Base-by-base conservation (phyloP, 495 filamentous ascomycete species). In the Trichocladium uniseriatum region DNA sequence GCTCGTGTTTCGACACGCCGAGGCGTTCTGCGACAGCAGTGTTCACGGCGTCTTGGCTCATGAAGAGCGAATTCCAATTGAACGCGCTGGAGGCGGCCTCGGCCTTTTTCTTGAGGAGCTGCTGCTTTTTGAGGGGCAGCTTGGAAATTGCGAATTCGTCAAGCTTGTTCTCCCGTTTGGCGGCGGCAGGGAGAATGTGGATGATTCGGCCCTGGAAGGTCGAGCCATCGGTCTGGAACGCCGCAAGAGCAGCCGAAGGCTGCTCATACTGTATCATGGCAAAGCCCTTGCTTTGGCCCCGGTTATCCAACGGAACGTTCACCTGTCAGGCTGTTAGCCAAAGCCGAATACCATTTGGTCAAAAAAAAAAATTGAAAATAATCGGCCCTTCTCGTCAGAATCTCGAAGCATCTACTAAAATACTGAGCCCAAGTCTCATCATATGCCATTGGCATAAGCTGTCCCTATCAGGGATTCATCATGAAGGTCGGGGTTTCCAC, bases 391-490 rank as follows among this genome's bases (percentile, higher is more conserved):
- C 52, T 67, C 57, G 36, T 71, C 66, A 70, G 73, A 70, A 61
- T 69, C 61, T 69, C 69, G 59, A 69, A 75, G 74, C 70, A 79
- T 78, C 76, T 79, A 79, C 75, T 78, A 79, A 79, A 79, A 79
- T 77, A 73, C 65, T 70, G 68, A 72, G 69, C 74, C 75, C 74
- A 71, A 54, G 69, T 77, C 70, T 67, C 76, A 75, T 78, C 76
- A 77, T 50, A 71, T 73, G 69, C 73, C 48, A 61, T 35, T 52
- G 83, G 80, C 82, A 92, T 96, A 81, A 85, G 89, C 77, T 97
- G 91, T 96, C 92, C 92, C 92, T 97, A 97, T 95, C 91, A 84
- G 84, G 79, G 79, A 68, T 83, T 96, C 91, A 96, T 96, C 91
- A 90, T 75, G 62, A 76, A 64, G 59, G 56, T 51, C 51, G 43